Evolutionary conservation across 208 protist species (phyloP).

Genomic region (Leishmania tropica): DNA sequence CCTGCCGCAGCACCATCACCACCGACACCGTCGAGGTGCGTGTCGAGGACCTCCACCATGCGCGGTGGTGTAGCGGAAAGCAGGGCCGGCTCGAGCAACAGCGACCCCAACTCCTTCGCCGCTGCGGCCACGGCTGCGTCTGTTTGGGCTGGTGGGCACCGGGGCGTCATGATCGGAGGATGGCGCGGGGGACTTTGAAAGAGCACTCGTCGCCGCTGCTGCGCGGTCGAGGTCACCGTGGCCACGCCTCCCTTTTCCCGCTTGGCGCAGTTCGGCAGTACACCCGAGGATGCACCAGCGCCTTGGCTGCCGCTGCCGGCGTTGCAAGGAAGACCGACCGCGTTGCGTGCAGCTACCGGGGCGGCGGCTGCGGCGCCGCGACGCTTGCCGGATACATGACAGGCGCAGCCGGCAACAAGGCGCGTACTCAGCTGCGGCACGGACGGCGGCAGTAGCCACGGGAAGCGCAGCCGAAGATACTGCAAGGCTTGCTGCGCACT

Average conservation of each 20-base stretch:
- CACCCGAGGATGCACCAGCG: neutral
- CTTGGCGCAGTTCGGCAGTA: neutral
- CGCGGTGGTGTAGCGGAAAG: neutral
- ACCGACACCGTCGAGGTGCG: neutral
- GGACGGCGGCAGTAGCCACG: conserved; percentile 39
- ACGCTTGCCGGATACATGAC: conserved; percentile 29
- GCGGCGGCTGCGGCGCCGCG: conserved; percentile 9
- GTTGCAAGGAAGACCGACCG: neutral
- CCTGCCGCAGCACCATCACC: conserved; percentile 2
- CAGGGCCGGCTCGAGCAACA: neutral
- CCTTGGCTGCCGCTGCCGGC: neutral
- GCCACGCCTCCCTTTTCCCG: neutral
- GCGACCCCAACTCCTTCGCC: conserved; percentile 8
- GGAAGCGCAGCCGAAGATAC: conserved; percentile 48
- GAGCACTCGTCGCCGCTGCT: conserved; percentile 9
- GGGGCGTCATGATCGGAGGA: neutral
- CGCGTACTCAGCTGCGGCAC: conserved; percentile 15
- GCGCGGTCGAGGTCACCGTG: neutral
- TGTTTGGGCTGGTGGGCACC: neutral
- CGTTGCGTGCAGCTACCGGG: neutral
- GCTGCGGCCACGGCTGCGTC: neutral
- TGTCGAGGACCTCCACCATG: neutral
- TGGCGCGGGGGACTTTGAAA: conserved; percentile 12
- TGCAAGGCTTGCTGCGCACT: conserved; percentile 19
- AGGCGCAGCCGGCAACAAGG: conserved; percentile 24